These are phyloP conservation scores for Harringtonia lauricola DNA, from an alignment of 2,329 filamentous ascomycete genomes.

Conservation along the genomic window DNA sequence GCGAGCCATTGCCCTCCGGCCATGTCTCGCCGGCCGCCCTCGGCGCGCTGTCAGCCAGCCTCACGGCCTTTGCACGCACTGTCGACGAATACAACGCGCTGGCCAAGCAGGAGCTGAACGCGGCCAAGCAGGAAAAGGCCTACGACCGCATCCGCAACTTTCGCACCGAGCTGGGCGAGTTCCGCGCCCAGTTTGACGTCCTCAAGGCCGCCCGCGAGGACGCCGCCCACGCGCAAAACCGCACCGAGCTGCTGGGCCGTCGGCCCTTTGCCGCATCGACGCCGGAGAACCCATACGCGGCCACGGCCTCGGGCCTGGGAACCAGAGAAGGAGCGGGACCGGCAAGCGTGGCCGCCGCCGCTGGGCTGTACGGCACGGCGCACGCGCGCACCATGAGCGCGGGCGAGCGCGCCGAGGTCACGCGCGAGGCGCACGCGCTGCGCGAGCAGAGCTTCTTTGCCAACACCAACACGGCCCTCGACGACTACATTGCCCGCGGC, in stretches of 20 bases:
- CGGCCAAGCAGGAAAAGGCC: conserved; percentile 86
- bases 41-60: conserved; percentile 61
- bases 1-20: conserved; percentile 20
- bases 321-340: conserved; percentile 16
- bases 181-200: conserved; percentile 64
- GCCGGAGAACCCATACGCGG: conserved; percentile 88
- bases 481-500: conserved; percentile 88
- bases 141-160: conserved; percentile 78
- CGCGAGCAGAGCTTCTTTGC: conserved; percentile 83
- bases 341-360: conserved; percentile 6
- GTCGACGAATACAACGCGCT: conserved; percentile 85
- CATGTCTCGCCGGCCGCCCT: conserved; percentile 23
- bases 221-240: conserved; percentile 50
- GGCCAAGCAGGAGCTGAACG: conserved; percentile 78
- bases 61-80: conserved; percentile 67
- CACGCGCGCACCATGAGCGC: conserved; percentile 31
- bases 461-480: conserved; percentile 71
- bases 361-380: conserved; percentile 17
- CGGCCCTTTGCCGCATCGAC: conserved; percentile 68
- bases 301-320: conserved; percentile 24
- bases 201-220: conserved; percentile 73
- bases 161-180: conserved; percentile 69
- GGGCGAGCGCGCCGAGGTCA: conserved; percentile 17
- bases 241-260: conserved; percentile 74
- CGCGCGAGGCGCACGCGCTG: conserved; percentile 71